These are phyloP conservation scores for Blastocystis sp. DNA, from an alignment of 352 stramenopile species.

Conservation along the genomic window DNA sequence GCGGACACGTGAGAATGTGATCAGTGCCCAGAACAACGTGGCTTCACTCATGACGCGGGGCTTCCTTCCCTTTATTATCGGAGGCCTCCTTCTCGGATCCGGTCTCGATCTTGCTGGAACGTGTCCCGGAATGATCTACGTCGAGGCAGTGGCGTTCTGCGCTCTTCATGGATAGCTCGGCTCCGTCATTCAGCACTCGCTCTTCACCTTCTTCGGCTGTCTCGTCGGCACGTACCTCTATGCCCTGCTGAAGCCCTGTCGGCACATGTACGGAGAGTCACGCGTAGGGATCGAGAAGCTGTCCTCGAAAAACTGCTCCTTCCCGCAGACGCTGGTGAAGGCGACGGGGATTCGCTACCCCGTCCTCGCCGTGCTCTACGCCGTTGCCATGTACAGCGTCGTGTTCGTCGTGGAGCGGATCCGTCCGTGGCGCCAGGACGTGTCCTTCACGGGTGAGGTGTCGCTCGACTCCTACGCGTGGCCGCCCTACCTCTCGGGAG, in stretches of 20 bases:
- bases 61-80: constrained; percentile 68
- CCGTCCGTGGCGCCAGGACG: neutral
- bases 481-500: constrained; percentile 41
- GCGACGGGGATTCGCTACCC: constrained; percentile 11
- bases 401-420: constrained; percentile 54
- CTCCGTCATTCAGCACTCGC: constrained; percentile 12
- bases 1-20: constrained; percentile 54
- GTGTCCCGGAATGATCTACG: constrained; percentile 68
- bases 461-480: constrained; percentile 44
- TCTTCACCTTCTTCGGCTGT: constrained; percentile 59
- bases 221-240: constrained; percentile 63
- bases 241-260: constrained; percentile 34
- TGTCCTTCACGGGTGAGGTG: neutral
- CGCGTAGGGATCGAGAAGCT: constrained; percentile 47
- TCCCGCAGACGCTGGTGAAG: constrained; percentile 43
- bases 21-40: constrained; percentile 54
- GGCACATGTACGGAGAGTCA: neutral
- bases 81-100: constrained; percentile 43
- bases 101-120: constrained; percentile 65
- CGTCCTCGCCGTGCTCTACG: constrained; percentile 35
- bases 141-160: neutral
- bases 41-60: constrained; percentile 60
- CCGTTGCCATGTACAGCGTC: constrained; percentile 13
- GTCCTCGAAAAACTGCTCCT: neutral
- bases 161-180: constrained; percentile 37